Evolutionary conservation across 208 protist genomes (phyloP).

Genomic region (Leishmania aethiopica): DNA sequence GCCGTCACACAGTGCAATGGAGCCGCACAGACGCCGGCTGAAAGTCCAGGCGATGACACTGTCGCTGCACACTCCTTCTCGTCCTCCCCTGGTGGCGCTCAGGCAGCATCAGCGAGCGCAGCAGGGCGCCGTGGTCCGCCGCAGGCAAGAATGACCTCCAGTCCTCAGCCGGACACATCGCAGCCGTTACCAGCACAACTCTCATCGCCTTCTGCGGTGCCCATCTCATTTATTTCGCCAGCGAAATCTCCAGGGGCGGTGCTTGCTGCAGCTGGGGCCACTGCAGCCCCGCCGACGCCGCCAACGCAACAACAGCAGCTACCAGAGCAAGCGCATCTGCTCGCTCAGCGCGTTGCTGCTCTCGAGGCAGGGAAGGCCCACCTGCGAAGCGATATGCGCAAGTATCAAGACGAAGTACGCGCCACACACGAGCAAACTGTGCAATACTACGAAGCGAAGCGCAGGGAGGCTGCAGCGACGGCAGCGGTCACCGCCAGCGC

Average conservation of each 20-base stretch:
- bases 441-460: conserved; percentile 48
- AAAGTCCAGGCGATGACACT: neutral
- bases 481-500: conserved; percentile 1
- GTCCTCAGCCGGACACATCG: neutral
- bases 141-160: conserved; percentile 1
- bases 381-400: conserved; percentile 25
- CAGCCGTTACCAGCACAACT: neutral
- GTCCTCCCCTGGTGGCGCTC: neutral
- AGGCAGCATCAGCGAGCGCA: neutral
- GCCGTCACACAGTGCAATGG: neutral
- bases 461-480: conserved; percentile 2
- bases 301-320: neutral
- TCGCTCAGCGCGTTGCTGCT: conserved; percentile 12
- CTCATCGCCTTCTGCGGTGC: neutral
- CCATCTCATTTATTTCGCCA: neutral
- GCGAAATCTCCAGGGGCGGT: too few relatives aligned
- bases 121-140: conserved; percentile 14
- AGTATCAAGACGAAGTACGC: conserved; percentile 49
- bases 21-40: neutral
- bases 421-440: conserved; percentile 41
- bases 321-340: neutral
- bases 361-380: conserved; percentile 38
- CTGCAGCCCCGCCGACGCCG: too few relatives aligned
- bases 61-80: neutral
- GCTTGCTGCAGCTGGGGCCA: neutral